Conservation (phyloP, 805 yeast genomes). For the Barnettozyma botsteinii region DNA sequence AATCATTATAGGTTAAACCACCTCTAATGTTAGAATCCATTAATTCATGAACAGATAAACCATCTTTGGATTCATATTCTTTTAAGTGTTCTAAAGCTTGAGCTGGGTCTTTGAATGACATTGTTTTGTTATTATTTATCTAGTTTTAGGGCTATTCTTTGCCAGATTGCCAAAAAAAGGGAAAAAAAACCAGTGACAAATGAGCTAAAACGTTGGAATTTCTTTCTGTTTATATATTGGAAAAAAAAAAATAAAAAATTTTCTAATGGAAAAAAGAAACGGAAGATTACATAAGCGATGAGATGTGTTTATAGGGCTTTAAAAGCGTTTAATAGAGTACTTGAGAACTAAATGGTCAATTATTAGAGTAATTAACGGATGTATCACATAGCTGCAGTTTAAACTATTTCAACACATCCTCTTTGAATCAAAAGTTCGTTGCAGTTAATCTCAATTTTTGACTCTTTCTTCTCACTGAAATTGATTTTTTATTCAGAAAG, state of each 20-base stretch:
- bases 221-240: constrained; percentile 1
- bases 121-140: constrained; percentile 7
- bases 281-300: constrained; percentile 5
- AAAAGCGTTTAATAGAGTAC: no score
- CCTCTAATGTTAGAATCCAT: constrained; percentile 90
- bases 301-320: no score
- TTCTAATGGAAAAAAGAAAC: constrained; percentile 2
- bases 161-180: constrained; percentile 28
- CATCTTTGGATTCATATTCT: constrained; percentile 70
- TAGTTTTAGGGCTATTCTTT: constrained; percentile 19
- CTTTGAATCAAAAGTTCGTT: no score
- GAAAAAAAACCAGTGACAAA: constrained; percentile 6
- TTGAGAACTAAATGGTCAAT: no score
- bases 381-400: no score
- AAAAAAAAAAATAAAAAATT: constrained; percentile 3
- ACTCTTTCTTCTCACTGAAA: no score
- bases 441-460: no score
- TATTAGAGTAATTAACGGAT: no score
- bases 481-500: no score
- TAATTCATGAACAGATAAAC: constrained; percentile 73
- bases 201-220: constrained; percentile 1
- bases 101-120: constrained; percentile 37
- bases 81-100: constrained; percentile 66
- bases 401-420: no score
- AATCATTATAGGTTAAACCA: constrained; percentile 96